phyloP scores from a whole-genome alignment of 2,329 filamentous ascomycete species.

The Phyllosticta ampelicida region DNA sequence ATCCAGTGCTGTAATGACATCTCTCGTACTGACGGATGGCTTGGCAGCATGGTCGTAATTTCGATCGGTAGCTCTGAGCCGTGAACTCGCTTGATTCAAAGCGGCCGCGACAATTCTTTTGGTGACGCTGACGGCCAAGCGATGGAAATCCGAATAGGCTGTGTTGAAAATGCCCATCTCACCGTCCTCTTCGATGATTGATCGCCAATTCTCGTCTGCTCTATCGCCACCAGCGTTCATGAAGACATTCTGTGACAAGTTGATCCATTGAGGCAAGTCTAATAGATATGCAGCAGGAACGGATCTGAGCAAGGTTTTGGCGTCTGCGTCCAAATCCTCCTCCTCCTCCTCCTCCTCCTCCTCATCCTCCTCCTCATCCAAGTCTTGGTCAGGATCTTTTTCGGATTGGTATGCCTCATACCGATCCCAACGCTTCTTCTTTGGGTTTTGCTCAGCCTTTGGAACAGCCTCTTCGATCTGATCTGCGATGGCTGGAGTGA shows the following conservation, averaged over 20 bases:
- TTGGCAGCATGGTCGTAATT: slow-evolving; percentile 16
- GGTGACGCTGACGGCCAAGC: slow-evolving; percentile 56
- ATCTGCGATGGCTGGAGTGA: slow-evolving; percentile 36
- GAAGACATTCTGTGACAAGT: slow-evolving; percentile 23
- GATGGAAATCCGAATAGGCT: slow-evolving; percentile 65
- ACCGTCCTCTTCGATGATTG: slow-evolving; percentile 39
- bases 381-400: not conserved
- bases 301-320: slow-evolving; percentile 14
- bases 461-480: not conserved
- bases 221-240: slow-evolving; percentile 38
- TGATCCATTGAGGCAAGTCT: slow-evolving; percentile 19
- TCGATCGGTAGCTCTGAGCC: slow-evolving; percentile 43
- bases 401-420: not conserved
- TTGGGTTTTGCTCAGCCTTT: slow-evolving; percentile 1
- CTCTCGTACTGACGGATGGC: slow-evolving; percentile 32
- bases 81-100: slow-evolving; percentile 59
- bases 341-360: not conserved
- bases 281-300: slow-evolving; percentile 26
- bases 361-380: not conserved
- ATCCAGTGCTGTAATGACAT: slow-evolving; percentile 45
- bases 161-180: slow-evolving; percentile 63
- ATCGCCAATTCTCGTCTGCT: slow-evolving; percentile 57
- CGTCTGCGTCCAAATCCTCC: not conserved
- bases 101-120: slow-evolving; percentile 58
- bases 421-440: slow-evolving; percentile 1